phyloP scores from a whole-genome alignment of 495 filamentous ascomycete genomes.

The Hyaloscypha hepaticicola region DNA sequence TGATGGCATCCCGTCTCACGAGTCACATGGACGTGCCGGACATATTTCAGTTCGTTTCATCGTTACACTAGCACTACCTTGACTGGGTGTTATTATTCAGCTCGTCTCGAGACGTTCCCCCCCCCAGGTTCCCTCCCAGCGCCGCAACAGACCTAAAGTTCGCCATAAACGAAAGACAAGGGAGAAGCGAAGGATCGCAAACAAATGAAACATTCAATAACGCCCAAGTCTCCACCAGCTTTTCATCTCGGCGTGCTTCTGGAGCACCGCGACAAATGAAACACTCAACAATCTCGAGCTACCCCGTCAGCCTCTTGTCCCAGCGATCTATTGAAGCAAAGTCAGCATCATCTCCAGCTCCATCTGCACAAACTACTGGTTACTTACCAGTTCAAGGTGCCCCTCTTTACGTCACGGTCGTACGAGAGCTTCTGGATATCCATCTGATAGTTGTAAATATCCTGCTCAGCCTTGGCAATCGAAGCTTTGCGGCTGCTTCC shows the following conservation, averaged over 20 bases:
- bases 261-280: neutral
- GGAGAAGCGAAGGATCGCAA: constrained; percentile 27
- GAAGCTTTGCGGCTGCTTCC: constrained; percentile 61
- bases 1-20: constrained; percentile 28
- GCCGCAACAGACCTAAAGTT: constrained; percentile 18
- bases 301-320: neutral
- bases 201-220: constrained; percentile 17
- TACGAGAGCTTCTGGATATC: constrained; percentile 59
- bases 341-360: constrained; percentile 27
- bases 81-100: constrained; percentile 23
- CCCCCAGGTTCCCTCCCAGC: constrained; percentile 18
- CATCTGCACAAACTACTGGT: neutral
- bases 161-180: constrained; percentile 11
- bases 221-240: constrained; percentile 6
- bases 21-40: constrained; percentile 22
- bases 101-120: constrained; percentile 25
- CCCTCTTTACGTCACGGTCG: constrained; percentile 39
- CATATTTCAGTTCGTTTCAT: constrained; percentile 35
- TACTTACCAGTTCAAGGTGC: constrained; percentile 16
- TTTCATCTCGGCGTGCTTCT: neutral
- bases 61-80: constrained; percentile 34
- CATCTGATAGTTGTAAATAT: constrained; percentile 58
- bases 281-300: neutral
- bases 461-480: constrained; percentile 70
- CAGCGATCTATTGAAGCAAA: neutral